Base-by-base conservation (phyloP, 306 rosid genomes). In the Dryas alaskensis region DNA sequence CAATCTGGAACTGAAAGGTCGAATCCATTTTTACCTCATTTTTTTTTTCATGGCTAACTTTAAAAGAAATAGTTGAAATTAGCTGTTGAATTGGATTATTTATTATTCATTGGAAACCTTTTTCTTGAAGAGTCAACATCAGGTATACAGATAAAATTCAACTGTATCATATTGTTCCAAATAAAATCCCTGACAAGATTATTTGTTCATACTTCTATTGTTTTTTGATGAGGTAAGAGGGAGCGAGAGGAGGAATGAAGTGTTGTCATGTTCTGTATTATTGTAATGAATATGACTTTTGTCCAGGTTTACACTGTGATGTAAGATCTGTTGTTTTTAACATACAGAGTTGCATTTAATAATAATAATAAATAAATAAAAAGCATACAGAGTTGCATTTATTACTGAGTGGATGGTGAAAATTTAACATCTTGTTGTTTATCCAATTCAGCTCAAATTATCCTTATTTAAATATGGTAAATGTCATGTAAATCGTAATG, bases 181-280 rank as follows among this genome's bases (percentile, higher is more conserved):
- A 81, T 82, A 75, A 75, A 8, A 73, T 49, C 47, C 72, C 69
- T 77, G 55, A 69, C 82, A 53, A 50, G 42, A 58, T 77, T 80
- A 84, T 75, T 77, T 81, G 69, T 77, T 87, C 78, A 83, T 27
- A 27, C 31, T 83, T 85, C 85, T 79, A 77, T 86, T 72, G 17
- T 43, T 66, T 62, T 58, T 71, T 37, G 40, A 65, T 19, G 39
- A 45, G 74, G 61, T 67, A 76, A 16, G 51, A 22, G 69, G 61
- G 50, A 14, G 42, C 37, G 3, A 31, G 37, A 44, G 65, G 51
- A 65, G 52, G 70, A 42, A 67, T 74, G 54, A 46, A 40, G 1
- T 48, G 60, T 74, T 62, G 58, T 76, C 59, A 69, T 65, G 61
- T 86, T 72, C 69, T 81, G 22, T 22, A 22, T 22, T 22, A 74